A percentile compares a stretch with the other conserved stretches of the same genome.
phyloP scores from a whole-genome alignment of 208 protist species.

The Trypanosomatidae sp. region DNA sequence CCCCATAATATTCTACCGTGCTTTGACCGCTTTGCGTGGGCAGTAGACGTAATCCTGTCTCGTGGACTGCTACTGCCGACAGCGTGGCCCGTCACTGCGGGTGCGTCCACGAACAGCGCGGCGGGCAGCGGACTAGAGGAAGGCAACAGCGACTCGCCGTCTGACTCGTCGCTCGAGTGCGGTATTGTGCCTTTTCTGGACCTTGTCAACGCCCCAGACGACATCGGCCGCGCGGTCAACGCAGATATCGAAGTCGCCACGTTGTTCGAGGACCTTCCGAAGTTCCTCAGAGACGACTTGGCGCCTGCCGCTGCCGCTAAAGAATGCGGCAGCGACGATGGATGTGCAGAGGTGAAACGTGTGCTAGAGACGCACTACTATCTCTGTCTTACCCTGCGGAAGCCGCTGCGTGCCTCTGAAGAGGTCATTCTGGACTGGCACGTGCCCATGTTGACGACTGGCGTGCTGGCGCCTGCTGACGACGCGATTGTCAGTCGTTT shows the following conservation, averaged over 20 bases:
- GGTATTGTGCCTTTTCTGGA: conserved; percentile 85
- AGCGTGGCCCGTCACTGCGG: conserved; percentile 37
- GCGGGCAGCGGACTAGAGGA: neutral
- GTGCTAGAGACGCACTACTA: conserved; percentile 60
- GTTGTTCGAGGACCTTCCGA: conserved; percentile 57
- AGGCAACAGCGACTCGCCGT: neutral
- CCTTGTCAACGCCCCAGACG: conserved; percentile 67
- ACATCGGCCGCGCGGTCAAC: conserved; percentile 42
- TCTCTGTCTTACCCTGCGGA: conserved; percentile 57
- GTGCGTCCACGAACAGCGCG: neutral
- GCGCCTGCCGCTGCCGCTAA: conserved; percentile 27
- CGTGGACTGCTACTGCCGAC: conserved; percentile 54
- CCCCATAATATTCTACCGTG: conserved; percentile 49
- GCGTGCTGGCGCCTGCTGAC: conserved; percentile 34
- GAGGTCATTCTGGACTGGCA: conserved; percentile 80
- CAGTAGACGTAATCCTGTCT: conserved; percentile 64
- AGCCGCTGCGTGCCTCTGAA: conserved; percentile 51
- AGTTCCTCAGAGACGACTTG: conserved; percentile 61
- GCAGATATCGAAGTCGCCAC: conserved; percentile 68
- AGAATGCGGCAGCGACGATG: conserved; percentile 23
- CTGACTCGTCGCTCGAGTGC: conserved; percentile 35
- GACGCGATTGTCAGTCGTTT: conserved; percentile 57
- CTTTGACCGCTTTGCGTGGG: conserved; percentile 46
- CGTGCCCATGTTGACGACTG: conserved; percentile 40
- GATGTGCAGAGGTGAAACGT: conserved; percentile 12